Base-by-base conservation (phyloP, 2,329 filamentous ascomycete genomes). In the Paraphaeosphaeria minitans region DNA sequence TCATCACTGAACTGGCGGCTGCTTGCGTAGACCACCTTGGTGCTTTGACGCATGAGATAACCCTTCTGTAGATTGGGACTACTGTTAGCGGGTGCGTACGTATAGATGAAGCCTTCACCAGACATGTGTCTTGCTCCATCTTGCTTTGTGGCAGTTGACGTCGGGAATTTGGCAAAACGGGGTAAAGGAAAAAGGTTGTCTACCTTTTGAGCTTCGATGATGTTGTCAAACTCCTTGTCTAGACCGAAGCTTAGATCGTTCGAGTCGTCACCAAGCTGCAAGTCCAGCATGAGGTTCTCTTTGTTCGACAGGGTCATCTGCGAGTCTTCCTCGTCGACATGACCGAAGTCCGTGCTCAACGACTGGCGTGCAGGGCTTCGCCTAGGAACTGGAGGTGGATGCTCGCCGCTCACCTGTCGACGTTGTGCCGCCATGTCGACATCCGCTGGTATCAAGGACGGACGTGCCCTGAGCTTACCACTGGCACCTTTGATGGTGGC, bases 41-140 rank as follows among this genome's bases (percentile, higher is more conserved):
- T 98, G 79, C 98, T 99, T 71, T 99, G 94, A 71, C 95, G 89
- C 94, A 98, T 99, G 47, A 98, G 84, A 74, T 99, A 99, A 57
- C 95, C 95, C 82, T 96, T 93, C 93, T 97, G 90, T 87, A 83
- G 84, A 67, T 78, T 82, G 68, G 80, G 71, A 72, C 66, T 66
- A 31, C 59, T 55, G 77, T 83, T 71, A 87, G 83, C 78, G 58
- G 71, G 60, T 63, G 67, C 68, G 66, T 68, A 49, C 63, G 67
- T 69, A 59, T 68, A 72, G 14, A 68, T 62, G 43, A 73, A 71
- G 51, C 66, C 57, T 65, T 75, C 66, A 35, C 65, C 68, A 43
- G 65, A 66, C 61, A 73, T 71, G 24, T 71, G 62, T 58, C 63
- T 64, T 31, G 62, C 65, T 39, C 63, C 63, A 55, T 64, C 55